A percentile compares a stretch with the other conserved stretches of the same genome.
Conservation (phyloP, 108 stramenopile genomes). For the Schizochytrium sp. region DNA sequence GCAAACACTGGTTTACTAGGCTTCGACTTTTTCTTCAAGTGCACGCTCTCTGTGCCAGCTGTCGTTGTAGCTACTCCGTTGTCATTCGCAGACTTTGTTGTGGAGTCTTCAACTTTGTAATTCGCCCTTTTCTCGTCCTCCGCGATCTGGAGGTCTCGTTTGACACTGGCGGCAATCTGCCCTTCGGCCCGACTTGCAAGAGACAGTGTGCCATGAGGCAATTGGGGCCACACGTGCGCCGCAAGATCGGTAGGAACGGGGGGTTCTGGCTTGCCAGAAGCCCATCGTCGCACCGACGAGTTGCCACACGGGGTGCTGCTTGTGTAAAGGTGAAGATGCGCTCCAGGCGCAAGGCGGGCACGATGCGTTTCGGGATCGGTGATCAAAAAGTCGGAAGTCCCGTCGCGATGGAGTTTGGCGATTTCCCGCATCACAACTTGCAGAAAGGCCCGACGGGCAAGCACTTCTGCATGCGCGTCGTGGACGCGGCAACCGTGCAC, state of each 20-base stretch:
- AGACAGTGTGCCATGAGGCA: neutral
- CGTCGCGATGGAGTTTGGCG: neutral
- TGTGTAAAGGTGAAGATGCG: constrained; percentile 3
- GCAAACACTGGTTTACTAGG: neutral
- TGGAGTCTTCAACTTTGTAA: neutral
- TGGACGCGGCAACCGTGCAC: neutral
- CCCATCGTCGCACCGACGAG: neutral
- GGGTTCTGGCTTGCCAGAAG: neutral
- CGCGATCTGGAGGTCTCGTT: neutral
- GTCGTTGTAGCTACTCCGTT: neutral
- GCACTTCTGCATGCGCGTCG: constrained; percentile 14
- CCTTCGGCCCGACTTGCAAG: neutral
- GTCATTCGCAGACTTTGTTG: too few species aligned
- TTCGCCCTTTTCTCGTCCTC: neutral
- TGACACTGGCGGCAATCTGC: neutral
- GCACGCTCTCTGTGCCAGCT: neutral
- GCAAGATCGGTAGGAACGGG: neutral
- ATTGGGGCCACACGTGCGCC: neutral
- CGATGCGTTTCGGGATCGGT: neutral
- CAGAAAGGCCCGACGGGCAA: neutral
- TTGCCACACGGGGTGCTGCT: constrained; percentile 19
- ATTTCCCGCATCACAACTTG: neutral
- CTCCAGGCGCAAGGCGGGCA: neutral
- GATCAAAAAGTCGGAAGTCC: neutral
- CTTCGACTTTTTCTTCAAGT: neutral